Evolutionary conservation across 2,329 filamentous ascomycete species (phyloP), one percentile per base, ranked within the genome.

Genomic region (Moelleriella libera): DNA sequence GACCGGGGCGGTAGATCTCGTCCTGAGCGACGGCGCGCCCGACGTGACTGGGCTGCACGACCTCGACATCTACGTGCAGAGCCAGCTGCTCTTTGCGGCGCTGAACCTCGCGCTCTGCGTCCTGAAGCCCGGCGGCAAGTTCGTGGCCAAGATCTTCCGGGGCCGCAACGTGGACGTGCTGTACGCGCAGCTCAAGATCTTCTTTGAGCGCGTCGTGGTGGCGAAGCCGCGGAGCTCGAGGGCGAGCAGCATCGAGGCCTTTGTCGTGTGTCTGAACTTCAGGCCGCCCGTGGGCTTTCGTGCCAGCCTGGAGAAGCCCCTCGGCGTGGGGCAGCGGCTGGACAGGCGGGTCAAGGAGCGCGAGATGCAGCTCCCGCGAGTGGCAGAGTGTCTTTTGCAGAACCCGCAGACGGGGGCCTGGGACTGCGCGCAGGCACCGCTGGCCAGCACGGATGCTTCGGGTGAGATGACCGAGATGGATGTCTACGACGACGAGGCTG

Each of bases 41-140:
- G 92, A 98, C 58, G 92, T 98, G 10, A 98, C 92, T 0, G 92
- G 92, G 21, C 75, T 98, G 1, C 92, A 98, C 63, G 92, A 98
- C 63, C 78, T 98, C 37, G 92, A 98, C 65, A 97, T 97, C 55
- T 98, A 98, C 66, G 86, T 98, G 14, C 92, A 98, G 67, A 89
- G 86, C 7, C 92, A 97, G 66, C 76, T 98, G 7, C 82, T 98
- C 45, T 96, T 94, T 64, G 88, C 90, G 0, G 92, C 92, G 0
- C 76, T 98, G 21, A 95, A 96, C 63, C 78, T 98, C 3, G 88
- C 92, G 0, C 78, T 96, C 10, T 94, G 90, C 60, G 88, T 98
- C 10, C 76, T 98, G 28, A 85, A 85, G 50, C 89, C 89, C 0
- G 92, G 92, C 42, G 92, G 92, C 52, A 94, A 88, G 59, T 98